These are phyloP conservation scores for Cunninghamia lanceolata DNA, from an alignment of 75 land plant genomes.

Conservation along the genomic window DNA sequence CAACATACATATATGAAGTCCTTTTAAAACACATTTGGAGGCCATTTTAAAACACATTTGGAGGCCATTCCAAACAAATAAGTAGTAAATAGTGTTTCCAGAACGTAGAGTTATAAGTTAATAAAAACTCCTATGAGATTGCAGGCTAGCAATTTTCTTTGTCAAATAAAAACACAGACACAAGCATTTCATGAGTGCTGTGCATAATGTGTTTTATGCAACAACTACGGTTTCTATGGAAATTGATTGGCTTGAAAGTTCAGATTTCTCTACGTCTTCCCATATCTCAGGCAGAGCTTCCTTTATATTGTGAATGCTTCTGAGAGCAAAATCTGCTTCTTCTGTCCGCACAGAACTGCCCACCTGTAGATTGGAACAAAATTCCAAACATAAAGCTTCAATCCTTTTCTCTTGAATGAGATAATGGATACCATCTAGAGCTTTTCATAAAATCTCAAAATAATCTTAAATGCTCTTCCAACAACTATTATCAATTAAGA, in stretches of 20 bases:
- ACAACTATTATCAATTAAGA: neutral
- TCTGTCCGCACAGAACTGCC: conserved; percentile 48
- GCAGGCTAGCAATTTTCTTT: neutral
- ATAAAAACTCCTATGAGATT: neutral
- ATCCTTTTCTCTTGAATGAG: neutral
- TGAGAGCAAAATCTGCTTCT: conserved; percentile 69
- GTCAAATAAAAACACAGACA: neutral
- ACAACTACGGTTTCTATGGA: conserved; percentile 47
- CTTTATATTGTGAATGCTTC: conserved; percentile 74
- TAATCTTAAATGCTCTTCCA: neutral
- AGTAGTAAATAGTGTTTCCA: neutral
- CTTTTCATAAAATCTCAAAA: neutral
- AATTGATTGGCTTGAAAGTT: conserved; percentile 21
- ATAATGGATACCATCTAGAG: neutral
- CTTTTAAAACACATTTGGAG: neutral
- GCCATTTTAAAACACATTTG: too few species aligned
- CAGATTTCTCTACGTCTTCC: conserved; percentile 33
- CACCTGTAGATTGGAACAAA: conserved; percentile 35
- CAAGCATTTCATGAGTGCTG: neutral
- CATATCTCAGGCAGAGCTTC: conserved; percentile 78
- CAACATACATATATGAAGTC: neutral
- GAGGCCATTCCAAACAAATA: neutral
- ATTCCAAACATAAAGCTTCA: neutral
- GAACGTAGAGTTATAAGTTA: neutral
- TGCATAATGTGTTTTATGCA: conserved; percentile 21